A percentile compares a stretch with the other conserved stretches of the same genome.
phyloP scores from a whole-genome alignment of 2,329 filamentous ascomycete species.

The Ceratocystiopsis brevicomis region DNA sequence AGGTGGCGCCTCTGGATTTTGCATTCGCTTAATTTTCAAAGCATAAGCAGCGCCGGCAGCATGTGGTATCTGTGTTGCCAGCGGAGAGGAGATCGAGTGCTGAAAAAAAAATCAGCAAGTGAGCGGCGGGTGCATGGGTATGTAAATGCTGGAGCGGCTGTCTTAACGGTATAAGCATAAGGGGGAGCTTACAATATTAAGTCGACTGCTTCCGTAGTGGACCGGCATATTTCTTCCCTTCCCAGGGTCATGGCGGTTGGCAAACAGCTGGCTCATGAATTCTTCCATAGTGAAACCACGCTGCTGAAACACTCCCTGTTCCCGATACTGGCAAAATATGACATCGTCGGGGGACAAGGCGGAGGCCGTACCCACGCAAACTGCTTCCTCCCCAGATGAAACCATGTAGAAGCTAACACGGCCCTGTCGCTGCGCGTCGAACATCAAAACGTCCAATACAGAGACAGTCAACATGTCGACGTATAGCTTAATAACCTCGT shows the following conservation, averaged over 20 bases:
- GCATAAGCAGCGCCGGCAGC: constrained; percentile 63
- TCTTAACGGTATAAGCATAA: neutral
- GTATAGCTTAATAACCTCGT: constrained; percentile 39
- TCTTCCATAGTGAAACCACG: constrained; percentile 71
- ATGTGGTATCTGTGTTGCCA: constrained; percentile 67
- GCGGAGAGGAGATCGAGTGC: constrained; percentile 60
- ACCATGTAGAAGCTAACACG: constrained; percentile 95
- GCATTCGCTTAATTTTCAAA: constrained; percentile 50
- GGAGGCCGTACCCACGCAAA: constrained; percentile 73
- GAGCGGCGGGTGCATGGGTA: too few relatives aligned
- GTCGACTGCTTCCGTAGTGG: constrained; percentile 70
- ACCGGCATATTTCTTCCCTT: constrained; percentile 90
- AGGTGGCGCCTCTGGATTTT: constrained; percentile 39
- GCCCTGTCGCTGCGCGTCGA: constrained; percentile 91
- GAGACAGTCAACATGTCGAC: constrained; percentile 48
- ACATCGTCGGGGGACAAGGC: constrained; percentile 72
- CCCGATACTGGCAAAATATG: constrained; percentile 85
- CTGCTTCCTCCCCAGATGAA: constrained; percentile 83
- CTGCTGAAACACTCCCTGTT: constrained; percentile 79
- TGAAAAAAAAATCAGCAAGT: constrained; percentile 12
- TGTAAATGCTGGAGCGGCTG: too few relatives aligned
- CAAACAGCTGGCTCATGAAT: constrained; percentile 92
- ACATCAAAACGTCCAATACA: constrained; percentile 96
- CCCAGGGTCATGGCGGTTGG: constrained; percentile 64
- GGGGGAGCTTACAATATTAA: constrained; percentile 51